Percentiles rank a stretch among this genome's conserved stretches.
Evolutionary conservation across 1,139 yeast genomes (phyloP).

Genomic region (Hanseniaspora uvarum): DNA sequence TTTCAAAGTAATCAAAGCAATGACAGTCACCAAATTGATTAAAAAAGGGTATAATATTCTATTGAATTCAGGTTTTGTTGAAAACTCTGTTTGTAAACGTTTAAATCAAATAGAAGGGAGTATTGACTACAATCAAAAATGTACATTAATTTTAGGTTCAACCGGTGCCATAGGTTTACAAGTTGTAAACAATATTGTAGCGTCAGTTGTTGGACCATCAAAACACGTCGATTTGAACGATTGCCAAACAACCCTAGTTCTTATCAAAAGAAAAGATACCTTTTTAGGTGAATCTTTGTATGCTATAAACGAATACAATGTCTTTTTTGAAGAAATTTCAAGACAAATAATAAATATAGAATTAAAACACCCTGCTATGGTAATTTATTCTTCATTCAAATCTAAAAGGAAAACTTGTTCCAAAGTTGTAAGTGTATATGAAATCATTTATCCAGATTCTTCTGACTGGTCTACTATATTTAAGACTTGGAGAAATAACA

Average conservation of each 20-base stretch:
- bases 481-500: background rate
- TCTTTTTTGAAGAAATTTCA: background rate
- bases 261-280: background rate
- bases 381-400: background rate
- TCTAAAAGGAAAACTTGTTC: background rate
- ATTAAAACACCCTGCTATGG: background rate
- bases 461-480: background rate
- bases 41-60: background rate
- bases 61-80: background rate
- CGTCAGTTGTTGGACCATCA: background rate
- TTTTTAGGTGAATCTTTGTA: background rate
- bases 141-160: background rate
- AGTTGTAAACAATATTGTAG: background rate
- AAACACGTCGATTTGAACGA: background rate
- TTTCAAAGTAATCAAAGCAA: background rate
- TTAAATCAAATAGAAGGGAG: background rate
- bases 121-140: background rate
- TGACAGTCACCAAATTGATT: background rate
- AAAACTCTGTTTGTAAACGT: background rate
- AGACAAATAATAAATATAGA: background rate
- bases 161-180: background rate
- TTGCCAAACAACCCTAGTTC: background rate
- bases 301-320: background rate
- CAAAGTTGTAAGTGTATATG: background rate
- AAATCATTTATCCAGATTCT: background rate